Evolutionary conservation across 805 yeast species (phyloP).

Genomic region (Candida quercuum): DNA sequence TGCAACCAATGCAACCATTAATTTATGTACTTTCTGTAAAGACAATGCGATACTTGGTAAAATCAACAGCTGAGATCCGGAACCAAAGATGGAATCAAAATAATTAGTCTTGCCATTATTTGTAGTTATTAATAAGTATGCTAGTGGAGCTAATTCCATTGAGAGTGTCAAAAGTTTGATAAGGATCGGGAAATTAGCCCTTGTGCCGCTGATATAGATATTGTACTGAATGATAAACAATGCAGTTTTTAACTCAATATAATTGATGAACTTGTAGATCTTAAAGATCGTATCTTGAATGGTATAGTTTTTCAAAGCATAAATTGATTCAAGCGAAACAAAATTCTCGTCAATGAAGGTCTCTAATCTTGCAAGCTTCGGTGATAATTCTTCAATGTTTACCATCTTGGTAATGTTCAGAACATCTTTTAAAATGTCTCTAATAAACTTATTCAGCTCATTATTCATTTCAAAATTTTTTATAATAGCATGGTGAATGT

Average conservation of each 20-base stretch:
- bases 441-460: slow-evolving; percentile 26
- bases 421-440: slow-evolving; percentile 31
- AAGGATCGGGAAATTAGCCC: slow-evolving; percentile 5
- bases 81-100: slow-evolving; percentile 21
- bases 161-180: slow-evolving; percentile 14
- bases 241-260: slow-evolving; percentile 22
- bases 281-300: slow-evolving; percentile 18
- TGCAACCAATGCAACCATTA: slow-evolving; percentile 13
- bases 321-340: slow-evolving; percentile 25
- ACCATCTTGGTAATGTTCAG: slow-evolving; percentile 36
- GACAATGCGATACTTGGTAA: slow-evolving; percentile 16
- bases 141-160: slow-evolving; percentile 21
- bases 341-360: slow-evolving; percentile 24
- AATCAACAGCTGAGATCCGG: slow-evolving; percentile 18
- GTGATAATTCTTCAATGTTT: slow-evolving; percentile 32
- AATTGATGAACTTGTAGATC: slow-evolving; percentile 22
- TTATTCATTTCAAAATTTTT: slow-evolving; percentile 26
- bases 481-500: slow-evolving; percentile 37
- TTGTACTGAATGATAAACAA: slow-evolving; percentile 22
- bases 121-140: slow-evolving; percentile 18
- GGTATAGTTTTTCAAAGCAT: slow-evolving; percentile 18
- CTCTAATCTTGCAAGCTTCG: slow-evolving; percentile 33
- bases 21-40: slow-evolving; percentile 18
- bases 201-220: slow-evolving; percentile 17
- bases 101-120: slow-evolving; percentile 21